These are phyloP conservation scores for Berkeleyomyces rouxiae DNA, from an alignment of 2,329 filamentous ascomycete species.

Conservation along the genomic window DNA sequence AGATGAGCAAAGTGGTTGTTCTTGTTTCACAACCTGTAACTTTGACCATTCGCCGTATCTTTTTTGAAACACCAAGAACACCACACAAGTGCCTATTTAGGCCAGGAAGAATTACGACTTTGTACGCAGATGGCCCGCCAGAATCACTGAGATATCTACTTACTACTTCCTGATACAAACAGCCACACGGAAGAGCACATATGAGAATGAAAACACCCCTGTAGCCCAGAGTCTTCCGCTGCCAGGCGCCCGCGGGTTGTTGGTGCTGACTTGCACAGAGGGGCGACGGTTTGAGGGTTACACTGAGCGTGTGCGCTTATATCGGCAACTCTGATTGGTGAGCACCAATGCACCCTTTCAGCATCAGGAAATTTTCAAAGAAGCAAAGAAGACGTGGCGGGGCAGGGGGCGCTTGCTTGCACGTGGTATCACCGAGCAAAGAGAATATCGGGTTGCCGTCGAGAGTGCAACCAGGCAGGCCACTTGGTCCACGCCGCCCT, in stretches of 20 bases:
- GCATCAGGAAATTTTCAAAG: not conserved
- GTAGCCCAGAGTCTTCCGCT: too few species aligned
- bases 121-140: too few species aligned
- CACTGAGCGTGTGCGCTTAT: too few species aligned
- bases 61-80: not conserved
- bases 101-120: too few species aligned
- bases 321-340: too few species aligned
- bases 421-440: not conserved
- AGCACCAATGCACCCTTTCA: not conserved
- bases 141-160: too few species aligned
- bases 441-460: not conserved
- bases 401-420: not conserved
- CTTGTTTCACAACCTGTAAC: not conserved
- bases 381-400: not conserved
- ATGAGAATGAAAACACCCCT: too few species aligned
- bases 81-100: not conserved
- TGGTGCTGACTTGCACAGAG: too few species aligned
- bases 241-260: too few species aligned
- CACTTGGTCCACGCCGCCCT: not conserved
- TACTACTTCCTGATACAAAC: too few species aligned
- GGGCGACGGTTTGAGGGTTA: too few species aligned
- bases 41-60: not conserved
- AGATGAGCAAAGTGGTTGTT: not conserved
- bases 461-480: not conserved
- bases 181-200: too few species aligned